A percentile compares a stretch with the other conserved stretches of the same genome.
Evolutionary conservation across 805 yeast genomes (phyloP).

Genomic region (Hanseniaspora jakobsenii): DNA sequence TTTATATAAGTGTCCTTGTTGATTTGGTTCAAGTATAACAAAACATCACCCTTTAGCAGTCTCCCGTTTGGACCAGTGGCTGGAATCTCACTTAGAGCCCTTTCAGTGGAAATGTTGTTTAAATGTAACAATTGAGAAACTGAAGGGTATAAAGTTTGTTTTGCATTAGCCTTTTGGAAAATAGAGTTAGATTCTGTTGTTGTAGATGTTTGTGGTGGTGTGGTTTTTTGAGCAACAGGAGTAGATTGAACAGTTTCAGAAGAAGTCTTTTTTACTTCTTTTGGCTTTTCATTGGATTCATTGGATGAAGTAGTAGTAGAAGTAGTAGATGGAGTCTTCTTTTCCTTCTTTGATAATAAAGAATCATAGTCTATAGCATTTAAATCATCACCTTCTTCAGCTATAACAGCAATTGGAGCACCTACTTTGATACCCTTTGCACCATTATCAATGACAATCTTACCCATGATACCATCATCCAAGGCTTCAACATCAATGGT

Average conservation of each 20-base stretch:
- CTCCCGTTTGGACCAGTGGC: conserved; percentile 89
- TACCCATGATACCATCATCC: conserved; percentile 84
- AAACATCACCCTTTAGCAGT: conserved; percentile 78
- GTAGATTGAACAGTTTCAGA: no score
- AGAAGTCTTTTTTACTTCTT: conserved; percentile 20
- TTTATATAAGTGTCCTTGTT: conserved; percentile 40
- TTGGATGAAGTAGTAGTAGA: conserved; percentile 21
- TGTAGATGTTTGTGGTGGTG: conserved; percentile 17
- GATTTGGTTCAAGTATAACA: conserved; percentile 69
- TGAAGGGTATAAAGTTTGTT: conserved; percentile 65
- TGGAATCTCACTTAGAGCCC: conserved; percentile 57
- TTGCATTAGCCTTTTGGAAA: conserved; percentile 42
- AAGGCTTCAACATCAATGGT: conserved; percentile 75
- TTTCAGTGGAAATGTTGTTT: conserved; percentile 52
- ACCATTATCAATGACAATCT: conserved; percentile 60
- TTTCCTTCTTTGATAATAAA: conserved; percentile 31
- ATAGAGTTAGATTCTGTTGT: conserved; percentile 18
- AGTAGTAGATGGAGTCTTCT: conserved; percentile 21
- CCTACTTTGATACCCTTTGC: conserved; percentile 72
- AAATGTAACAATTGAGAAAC: conserved; percentile 54
- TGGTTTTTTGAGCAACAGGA: no score
- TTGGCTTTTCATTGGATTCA: conserved; percentile 18
- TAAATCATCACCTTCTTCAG: conserved; percentile 80
- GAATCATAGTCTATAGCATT: conserved; percentile 41
- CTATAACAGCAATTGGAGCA: conserved; percentile 75